A percentile compares a stretch with the other conserved stretches of the same genome.
Conservation (phyloP, 305 asterid species). For the Salvia sclarea region DNA sequence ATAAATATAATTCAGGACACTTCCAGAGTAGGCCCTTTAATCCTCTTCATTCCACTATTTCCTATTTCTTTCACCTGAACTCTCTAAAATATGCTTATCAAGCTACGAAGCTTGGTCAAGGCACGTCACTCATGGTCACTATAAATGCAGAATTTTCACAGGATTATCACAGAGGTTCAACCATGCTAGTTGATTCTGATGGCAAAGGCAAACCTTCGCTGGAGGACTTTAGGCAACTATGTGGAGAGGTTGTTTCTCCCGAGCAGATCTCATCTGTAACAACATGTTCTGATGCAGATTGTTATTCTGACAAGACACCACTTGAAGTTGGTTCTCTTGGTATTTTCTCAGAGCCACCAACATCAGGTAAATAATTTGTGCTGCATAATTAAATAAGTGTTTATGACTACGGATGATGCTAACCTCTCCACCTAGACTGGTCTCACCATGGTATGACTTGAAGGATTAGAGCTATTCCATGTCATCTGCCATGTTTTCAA, state of each 20-base stretch:
- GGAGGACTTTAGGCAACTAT: slow-evolving; percentile 19
- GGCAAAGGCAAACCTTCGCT: slow-evolving; percentile 35
- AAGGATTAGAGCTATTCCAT: neutral
- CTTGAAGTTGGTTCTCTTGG: slow-evolving; percentile 32
- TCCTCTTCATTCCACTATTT: neutral
- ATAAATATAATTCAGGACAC: slow-evolving; percentile 18
- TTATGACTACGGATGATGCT: slow-evolving; percentile 16
- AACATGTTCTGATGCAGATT: slow-evolving; percentile 39
- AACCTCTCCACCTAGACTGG: slow-evolving; percentile 5
- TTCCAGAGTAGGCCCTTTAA: slow-evolving; percentile 31
- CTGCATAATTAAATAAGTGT: slow-evolving; percentile 22
- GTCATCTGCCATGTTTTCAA: slow-evolving; percentile 1
- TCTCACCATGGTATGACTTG: neutral
- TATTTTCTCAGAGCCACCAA: slow-evolving; percentile 32
- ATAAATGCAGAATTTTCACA: slow-evolving; percentile 38
- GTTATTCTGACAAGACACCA: slow-evolving; percentile 35
- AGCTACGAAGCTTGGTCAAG: slow-evolving; percentile 2
- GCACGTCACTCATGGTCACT: slow-evolving; percentile 3
- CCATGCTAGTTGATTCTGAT: slow-evolving; percentile 26
- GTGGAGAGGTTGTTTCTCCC: slow-evolving; percentile 36
- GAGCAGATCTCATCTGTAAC: slow-evolving; percentile 42
- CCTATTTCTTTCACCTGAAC: neutral
- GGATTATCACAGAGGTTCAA: slow-evolving; percentile 25
- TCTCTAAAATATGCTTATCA: slow-evolving; percentile 2
- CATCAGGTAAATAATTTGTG: slow-evolving; percentile 33